These are phyloP conservation scores for Calonectria crousiana DNA, from an alignment of 2,329 filamentous ascomycete species.

Conservation along the genomic window DNA sequence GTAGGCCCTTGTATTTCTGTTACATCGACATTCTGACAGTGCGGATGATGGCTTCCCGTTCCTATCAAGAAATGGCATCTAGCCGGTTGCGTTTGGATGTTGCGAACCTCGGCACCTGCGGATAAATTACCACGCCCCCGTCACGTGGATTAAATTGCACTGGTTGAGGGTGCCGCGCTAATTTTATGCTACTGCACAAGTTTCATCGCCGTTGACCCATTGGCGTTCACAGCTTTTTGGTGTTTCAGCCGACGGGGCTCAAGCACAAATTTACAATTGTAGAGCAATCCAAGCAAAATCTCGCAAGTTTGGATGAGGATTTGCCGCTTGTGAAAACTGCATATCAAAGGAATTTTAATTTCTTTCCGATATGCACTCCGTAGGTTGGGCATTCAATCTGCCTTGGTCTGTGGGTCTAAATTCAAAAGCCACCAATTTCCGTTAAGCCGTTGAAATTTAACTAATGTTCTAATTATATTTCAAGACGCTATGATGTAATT, in stretches of 20 bases:
- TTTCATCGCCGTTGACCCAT: not conserved
- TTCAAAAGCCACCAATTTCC: not conserved
- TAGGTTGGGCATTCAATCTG: not conserved
- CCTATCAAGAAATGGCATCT: not conserved
- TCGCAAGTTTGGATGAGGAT: not conserved
- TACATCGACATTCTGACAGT: not conserved
- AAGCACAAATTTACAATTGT: not conserved
- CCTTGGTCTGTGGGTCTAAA: not conserved
- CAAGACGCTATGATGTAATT: not conserved
- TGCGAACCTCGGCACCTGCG: not conserved
- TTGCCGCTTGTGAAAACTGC: not conserved
- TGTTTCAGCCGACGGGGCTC: not conserved
- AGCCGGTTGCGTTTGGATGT: not conserved
- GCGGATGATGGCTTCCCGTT: not conserved
- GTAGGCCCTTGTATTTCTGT: not conserved
- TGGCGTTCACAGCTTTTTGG: not conserved
- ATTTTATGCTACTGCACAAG: not conserved
- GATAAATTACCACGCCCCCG: not conserved
- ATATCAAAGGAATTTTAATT: not conserved
- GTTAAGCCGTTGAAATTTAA: not conserved
- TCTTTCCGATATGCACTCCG: not conserved
- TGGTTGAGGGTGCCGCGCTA: not conserved
- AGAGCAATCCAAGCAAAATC: not conserved
- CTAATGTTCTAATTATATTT: not conserved
- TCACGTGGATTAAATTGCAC: not conserved